Percentiles rank a stretch among this genome's conserved stretches.
Conservation (phyloP, 495 filamentous ascomycete species). For the Tuber calosporum region DNA sequence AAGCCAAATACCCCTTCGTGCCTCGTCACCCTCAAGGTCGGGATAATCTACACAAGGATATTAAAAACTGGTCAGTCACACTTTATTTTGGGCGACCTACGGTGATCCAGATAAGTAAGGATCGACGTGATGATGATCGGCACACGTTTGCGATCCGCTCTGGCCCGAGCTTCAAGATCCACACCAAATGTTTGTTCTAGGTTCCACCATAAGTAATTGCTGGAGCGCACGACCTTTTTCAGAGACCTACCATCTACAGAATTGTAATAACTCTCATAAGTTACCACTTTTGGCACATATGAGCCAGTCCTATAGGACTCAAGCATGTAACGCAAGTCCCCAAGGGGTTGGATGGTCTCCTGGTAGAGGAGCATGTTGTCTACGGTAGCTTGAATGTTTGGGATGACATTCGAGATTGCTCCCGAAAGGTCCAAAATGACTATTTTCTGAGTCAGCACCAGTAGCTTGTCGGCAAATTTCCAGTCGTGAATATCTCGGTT, state of each 20-base stretch:
- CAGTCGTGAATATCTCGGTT: not conserved
- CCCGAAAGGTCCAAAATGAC: slow-evolving; percentile 97
- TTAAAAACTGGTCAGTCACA: slow-evolving; percentile 22
- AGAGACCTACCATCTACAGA: slow-evolving; percentile 63
- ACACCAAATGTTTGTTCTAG: slow-evolving; percentile 93
- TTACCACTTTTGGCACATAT: slow-evolving; percentile 82
- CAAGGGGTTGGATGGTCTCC: slow-evolving; percentile 88
- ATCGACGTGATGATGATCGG: slow-evolving; percentile 87
- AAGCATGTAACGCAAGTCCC: slow-evolving; percentile 89
- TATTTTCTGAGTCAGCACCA: slow-evolving; percentile 17
- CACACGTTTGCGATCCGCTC: slow-evolving; percentile 90
- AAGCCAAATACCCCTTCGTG: slow-evolving; percentile 86
- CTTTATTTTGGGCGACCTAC: slow-evolving; percentile 44
- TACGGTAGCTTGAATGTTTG: slow-evolving; percentile 84
- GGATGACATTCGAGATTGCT: slow-evolving; percentile 96
- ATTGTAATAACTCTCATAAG: slow-evolving; percentile 99
- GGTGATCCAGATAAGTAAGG: slow-evolving; percentile 87
- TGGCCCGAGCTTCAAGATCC: slow-evolving; percentile 85
- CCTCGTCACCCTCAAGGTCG: slow-evolving; percentile 94
- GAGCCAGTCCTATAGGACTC: slow-evolving; percentile 95
- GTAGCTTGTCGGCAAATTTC: not conserved
- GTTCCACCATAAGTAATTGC: slow-evolving; percentile 29
- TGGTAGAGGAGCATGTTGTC: slow-evolving; percentile 99
- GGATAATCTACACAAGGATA: slow-evolving; percentile 60
- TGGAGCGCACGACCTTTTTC: not conserved